Conservation (phyloP, 441 rosid species). For the Jatropha podagrica region DNA sequence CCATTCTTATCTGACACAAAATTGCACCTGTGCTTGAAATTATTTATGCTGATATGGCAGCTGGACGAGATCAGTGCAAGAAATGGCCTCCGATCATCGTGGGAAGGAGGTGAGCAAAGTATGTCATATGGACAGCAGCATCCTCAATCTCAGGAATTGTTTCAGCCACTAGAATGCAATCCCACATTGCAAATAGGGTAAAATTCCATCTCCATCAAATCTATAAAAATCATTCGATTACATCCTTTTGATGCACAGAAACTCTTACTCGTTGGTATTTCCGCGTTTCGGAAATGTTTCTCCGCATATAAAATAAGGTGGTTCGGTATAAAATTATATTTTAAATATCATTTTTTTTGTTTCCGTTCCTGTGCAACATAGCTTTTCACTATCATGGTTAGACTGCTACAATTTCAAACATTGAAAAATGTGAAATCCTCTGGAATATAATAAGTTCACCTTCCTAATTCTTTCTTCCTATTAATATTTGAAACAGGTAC, state of each 20-base stretch:
- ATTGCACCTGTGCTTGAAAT: neutral
- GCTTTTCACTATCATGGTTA: too few relatives aligned
- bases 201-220: neutral
- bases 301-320: too few relatives aligned
- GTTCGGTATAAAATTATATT: too few relatives aligned
- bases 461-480: neutral
- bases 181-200: constrained; percentile 98
- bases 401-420: too few relatives aligned
- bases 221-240: too few relatives aligned
- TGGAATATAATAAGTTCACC: neutral
- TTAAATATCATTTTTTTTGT: too few relatives aligned
- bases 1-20: neutral
- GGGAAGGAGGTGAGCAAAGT: constrained; percentile 74
- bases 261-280: too few relatives aligned
- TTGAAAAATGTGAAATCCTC: neutral
- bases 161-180: constrained; percentile 81
- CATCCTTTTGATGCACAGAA: too few relatives aligned
- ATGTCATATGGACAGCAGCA: constrained; percentile 64
- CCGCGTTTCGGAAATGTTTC: too few relatives aligned
- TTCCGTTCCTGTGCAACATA: too few relatives aligned
- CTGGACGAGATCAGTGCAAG: constrained; percentile 70
- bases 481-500: constrained; percentile 29
- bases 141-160: constrained; percentile 64
- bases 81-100: constrained; percentile 51
- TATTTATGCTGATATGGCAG: constrained; percentile 32